Percentiles rank a stretch among this genome's conserved stretches.
These are phyloP conservation scores for Trichoderma sp. DNA, from an alignment of 2,329 filamentous ascomycete genomes.

Conservation along the genomic window DNA sequence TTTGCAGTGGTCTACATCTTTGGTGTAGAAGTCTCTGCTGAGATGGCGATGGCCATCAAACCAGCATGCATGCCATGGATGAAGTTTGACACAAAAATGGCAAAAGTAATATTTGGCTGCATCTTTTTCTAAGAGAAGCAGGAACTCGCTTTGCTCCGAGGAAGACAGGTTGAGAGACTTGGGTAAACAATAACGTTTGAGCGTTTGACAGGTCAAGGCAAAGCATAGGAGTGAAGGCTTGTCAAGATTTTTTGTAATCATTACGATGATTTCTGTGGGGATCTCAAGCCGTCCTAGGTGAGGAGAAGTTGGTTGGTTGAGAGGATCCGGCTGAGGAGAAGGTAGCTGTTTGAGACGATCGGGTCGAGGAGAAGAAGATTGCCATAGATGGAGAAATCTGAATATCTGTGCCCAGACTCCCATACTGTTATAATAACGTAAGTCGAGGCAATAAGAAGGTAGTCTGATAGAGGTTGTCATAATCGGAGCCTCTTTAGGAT, in stretches of 20 bases:
- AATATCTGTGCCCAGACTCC: background rate
- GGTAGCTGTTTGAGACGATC: background rate
- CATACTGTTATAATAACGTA: too few relatives aligned
- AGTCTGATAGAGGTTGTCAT: too few relatives aligned
- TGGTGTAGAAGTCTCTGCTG: background rate
- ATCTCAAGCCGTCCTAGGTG: conserved; percentile 11
- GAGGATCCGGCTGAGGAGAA: background rate
- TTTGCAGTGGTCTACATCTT: background rate
- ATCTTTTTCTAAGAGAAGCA: conserved; percentile 20
- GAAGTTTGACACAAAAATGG: conserved; percentile 11
- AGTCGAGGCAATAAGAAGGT: too few relatives aligned
- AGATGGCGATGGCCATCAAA: background rate
- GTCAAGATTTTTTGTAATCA: conserved; percentile 15
- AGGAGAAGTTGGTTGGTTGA: background rate
- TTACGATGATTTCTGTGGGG: conserved; percentile 17
- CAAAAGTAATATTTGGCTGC: conserved; percentile 15
- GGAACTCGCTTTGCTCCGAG: conserved; percentile 1
- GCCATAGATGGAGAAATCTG: background rate
- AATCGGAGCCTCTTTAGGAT: too few relatives aligned
- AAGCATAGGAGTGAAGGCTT: conserved; percentile 15
- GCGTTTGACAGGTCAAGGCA: conserved; percentile 18
- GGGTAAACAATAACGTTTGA: conserved; percentile 8
- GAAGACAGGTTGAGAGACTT: background rate
- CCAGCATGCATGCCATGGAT: conserved; percentile 17
- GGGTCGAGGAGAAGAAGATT: background rate